Evolutionary conservation across 352 stramenopile genomes (phyloP).

Genomic region (Pythium utonaiense): DNA sequence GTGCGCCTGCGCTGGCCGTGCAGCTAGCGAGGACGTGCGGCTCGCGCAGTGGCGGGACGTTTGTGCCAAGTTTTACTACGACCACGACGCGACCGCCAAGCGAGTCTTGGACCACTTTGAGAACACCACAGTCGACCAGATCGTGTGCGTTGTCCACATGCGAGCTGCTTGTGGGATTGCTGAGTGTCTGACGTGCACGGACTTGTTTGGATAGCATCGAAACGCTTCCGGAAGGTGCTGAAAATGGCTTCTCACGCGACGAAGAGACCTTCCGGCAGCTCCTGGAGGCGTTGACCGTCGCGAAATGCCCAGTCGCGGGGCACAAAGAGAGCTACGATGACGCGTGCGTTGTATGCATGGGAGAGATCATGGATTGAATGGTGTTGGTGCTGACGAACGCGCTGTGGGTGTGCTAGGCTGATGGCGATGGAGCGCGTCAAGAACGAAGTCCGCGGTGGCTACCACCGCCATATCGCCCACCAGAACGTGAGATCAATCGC

Average conservation of each 20-base stretch:
- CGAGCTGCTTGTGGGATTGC: background rate
- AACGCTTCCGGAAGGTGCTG: background rate
- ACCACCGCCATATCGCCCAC: slow-evolving; percentile 45
- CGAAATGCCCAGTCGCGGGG: slow-evolving; percentile 8
- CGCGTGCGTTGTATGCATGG: background rate
- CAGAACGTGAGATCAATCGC: slow-evolving; percentile 27
- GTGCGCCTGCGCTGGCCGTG: slow-evolving; percentile 37
- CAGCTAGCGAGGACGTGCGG: slow-evolving; percentile 24
- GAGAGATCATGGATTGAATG: too few relatives aligned
- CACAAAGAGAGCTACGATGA: slow-evolving; percentile 18
- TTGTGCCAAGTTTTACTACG: slow-evolving; percentile 63
- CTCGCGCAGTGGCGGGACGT: slow-evolving; percentile 50
- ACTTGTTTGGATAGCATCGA: slow-evolving; percentile 12
- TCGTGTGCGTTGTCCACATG: slow-evolving; percentile 32
- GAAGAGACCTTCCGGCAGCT: slow-evolving; percentile 12
- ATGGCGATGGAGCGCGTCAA: slow-evolving; percentile 57
- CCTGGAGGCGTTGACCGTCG: slow-evolving; percentile 1
- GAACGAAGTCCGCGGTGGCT: slow-evolving; percentile 57
- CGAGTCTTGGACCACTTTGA: slow-evolving; percentile 72
- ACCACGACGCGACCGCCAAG: slow-evolving; percentile 49
- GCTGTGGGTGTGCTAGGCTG: slow-evolving; percentile 27
- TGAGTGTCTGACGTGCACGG: background rate
- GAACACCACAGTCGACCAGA: slow-evolving; percentile 53
- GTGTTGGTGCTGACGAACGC: too few relatives aligned
- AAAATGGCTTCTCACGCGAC: background rate